Base-by-base conservation (phyloP, 495 filamentous ascomycete genomes). In the Cairneyella variabilis region DNA sequence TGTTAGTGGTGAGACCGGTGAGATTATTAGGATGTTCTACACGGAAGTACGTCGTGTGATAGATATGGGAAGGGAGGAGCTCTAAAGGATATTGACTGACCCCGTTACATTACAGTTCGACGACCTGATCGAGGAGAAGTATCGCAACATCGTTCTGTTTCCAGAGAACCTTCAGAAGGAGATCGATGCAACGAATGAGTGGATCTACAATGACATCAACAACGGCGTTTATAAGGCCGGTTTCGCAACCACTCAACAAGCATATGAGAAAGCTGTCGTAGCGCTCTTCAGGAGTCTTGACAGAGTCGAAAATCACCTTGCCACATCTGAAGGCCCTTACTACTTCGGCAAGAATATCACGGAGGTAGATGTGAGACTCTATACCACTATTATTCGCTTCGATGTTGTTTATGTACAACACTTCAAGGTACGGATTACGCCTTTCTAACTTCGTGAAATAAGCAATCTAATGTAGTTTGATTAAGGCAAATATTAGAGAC, bases 401-500 rank as follows among this genome's bases (percentile, higher is more conserved):
- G 90, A 96, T 61, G 76, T 81, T 10, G 88, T 93, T 37, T 96
- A 96, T 60, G 89, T 95, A 3, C 89, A 93, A 75, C 89, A 95
- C 67, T 96, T 96, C 76, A 95, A n/a, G n/a, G n/a, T n/a, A n/a
- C n/a, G n/a, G n/a, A n/a, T n/a, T n/a, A n/a, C n/a, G n/a, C n/a
- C n/a, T n/a, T n/a, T n/a, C n/a, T n/a, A n/a, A n/a, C n/a, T n/a
- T n/a, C n/a, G n/a, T n/a, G n/a, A n/a, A n/a, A n/a, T n/a, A n/a
- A n/a, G n/a, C n/a, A n/a, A n/a, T n/a, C n/a, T n/a, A n/a, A n/a
- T n/a, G n/a, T n/a, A n/a, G n/a, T n/a, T n/a, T n/a, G n/a, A n/a
- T n/a, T n/a, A n/a, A 95, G 73, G 90, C 86, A 64, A 96, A 96
- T 65, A 66, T 95, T 34, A 76, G 83, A 8, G 89, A 89, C 69